These are phyloP conservation scores for Omphalotus olearius DNA, from an alignment of 1,284 basidiomycete genomes.

Conservation along the genomic window DNA sequence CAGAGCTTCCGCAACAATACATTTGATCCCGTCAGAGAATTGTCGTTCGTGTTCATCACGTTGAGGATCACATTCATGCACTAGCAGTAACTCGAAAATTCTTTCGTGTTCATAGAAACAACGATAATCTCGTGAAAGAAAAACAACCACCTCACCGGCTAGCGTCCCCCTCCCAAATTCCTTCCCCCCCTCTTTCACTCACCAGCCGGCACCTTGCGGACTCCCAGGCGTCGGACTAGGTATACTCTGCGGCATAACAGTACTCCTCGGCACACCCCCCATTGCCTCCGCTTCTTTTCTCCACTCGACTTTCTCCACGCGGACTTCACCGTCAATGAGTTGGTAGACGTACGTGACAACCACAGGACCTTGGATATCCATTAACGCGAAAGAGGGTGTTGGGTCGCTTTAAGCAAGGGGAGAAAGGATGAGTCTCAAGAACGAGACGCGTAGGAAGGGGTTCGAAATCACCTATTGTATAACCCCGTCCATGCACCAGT, in stretches of 20 bases:
- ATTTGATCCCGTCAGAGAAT: no score
- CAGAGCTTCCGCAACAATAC: no score
- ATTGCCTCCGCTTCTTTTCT: constrained; percentile 59
- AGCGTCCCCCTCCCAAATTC: no score
- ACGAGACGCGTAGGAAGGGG: background rate
- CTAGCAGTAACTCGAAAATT: no score
- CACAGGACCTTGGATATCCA: constrained; percentile 93
- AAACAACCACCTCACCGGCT: no score
- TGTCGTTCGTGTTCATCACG: no score
- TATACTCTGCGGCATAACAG: constrained; percentile 44
- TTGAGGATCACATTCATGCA: no score
- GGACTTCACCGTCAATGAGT: constrained; percentile 88
- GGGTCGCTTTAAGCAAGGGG: constrained; percentile 30
- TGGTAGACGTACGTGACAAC: constrained; percentile 97
- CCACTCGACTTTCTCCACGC: constrained; percentile 84
- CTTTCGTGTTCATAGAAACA: no score
- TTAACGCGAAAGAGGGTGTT: constrained; percentile 77
- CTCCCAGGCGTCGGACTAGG: constrained; percentile 30
- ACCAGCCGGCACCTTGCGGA: constrained; percentile 8
- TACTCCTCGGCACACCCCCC: constrained; percentile 22
- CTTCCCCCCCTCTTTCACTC: no score
- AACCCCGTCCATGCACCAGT: constrained; percentile 89
- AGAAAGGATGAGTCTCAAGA: background rate
- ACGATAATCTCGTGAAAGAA: no score
- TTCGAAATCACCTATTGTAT: no score